Conservation (phyloP, 140 eudicot species). For the Cichorium intybus region DNA sequence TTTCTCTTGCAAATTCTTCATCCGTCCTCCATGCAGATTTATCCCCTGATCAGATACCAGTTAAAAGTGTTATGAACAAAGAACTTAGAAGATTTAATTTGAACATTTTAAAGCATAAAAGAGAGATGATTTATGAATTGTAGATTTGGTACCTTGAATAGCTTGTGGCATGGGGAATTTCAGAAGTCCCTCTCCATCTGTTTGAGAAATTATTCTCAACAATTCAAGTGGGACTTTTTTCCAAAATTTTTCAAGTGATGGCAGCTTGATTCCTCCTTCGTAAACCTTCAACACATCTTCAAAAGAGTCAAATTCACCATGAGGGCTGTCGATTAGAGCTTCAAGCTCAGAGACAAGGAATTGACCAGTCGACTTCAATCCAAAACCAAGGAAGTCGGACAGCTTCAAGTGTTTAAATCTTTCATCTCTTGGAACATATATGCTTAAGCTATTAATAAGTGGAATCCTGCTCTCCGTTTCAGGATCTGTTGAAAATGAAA, state of each 20-base stretch:
- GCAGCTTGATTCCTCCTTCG: constrained; percentile 50
- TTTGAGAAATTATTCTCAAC: constrained; percentile 34
- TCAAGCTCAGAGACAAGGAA: constrained; percentile 34
- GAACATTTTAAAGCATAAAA: not conserved
- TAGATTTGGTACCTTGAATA: constrained; percentile 40
- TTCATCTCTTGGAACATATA: constrained; percentile 66
- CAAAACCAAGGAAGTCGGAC: constrained; percentile 52
- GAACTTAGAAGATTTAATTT: not conserved
- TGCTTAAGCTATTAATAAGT: constrained; percentile 29
- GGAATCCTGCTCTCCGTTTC: constrained; percentile 54
- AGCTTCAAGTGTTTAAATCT: constrained; percentile 41
- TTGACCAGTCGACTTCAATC: constrained; percentile 42
- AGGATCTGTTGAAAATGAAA: constrained; percentile 36
- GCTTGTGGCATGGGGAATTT: constrained; percentile 54
- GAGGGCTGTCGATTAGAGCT: constrained; percentile 35
- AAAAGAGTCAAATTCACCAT: constrained; percentile 42
- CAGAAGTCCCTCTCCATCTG: constrained; percentile 41
- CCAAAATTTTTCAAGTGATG: constrained; percentile 9
- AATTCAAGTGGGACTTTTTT: constrained; percentile 44
- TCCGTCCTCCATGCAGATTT: constrained; percentile 85
- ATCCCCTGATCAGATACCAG: constrained; percentile 42
- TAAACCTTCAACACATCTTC: constrained; percentile 42
- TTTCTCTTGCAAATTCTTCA: constrained; percentile 89
- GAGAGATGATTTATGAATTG: not conserved
- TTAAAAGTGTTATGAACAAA: not conserved